These are phyloP conservation scores for Termitomyces sp. DNA, from an alignment of 768 basidiomycete genomes.

Conservation along the genomic window DNA sequence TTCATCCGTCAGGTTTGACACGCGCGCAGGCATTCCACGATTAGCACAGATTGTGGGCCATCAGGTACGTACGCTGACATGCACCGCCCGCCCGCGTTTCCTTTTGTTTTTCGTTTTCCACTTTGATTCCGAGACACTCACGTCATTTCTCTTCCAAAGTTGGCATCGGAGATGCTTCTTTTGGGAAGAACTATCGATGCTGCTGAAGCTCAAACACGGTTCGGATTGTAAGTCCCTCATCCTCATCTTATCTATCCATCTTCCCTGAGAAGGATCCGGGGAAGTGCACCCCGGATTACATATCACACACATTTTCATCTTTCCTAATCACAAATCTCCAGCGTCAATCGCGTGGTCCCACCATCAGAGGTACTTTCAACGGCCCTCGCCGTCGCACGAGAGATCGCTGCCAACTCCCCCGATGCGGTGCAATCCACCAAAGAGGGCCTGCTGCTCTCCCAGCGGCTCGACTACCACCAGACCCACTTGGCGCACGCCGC, in stretches of 20 bases:
- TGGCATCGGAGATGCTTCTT: constrained; percentile 73
- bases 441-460: constrained; percentile 53
- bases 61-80: constrained; percentile 43
- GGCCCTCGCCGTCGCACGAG: constrained; percentile 57
- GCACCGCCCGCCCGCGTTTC: too few relatives aligned
- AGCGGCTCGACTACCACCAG: constrained; percentile 47
- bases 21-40: constrained; percentile 57
- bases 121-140: neutral
- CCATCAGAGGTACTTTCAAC: constrained; percentile 47
- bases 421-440: constrained; percentile 79
- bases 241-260: too few relatives aligned
- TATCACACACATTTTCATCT: too few relatives aligned
- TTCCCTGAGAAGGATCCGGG: too few relatives aligned
- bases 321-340: constrained; percentile 19
- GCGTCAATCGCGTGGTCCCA: constrained; percentile 70
- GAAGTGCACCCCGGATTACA: too few relatives aligned
- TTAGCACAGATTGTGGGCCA: constrained; percentile 63
- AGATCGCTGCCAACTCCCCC: constrained; percentile 64
- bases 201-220: constrained; percentile 59
- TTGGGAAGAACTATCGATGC: constrained; percentile 67
- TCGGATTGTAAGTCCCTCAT: constrained; percentile 60
- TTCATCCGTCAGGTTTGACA: too few relatives aligned
- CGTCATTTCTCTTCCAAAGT: constrained; percentile 27
- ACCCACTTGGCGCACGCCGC: constrained; percentile 40
- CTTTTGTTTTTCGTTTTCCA: neutral